These are phyloP conservation scores for Lolium perenne DNA, from an alignment of 176 grass and related monocot genomes.

Conservation along the genomic window DNA sequence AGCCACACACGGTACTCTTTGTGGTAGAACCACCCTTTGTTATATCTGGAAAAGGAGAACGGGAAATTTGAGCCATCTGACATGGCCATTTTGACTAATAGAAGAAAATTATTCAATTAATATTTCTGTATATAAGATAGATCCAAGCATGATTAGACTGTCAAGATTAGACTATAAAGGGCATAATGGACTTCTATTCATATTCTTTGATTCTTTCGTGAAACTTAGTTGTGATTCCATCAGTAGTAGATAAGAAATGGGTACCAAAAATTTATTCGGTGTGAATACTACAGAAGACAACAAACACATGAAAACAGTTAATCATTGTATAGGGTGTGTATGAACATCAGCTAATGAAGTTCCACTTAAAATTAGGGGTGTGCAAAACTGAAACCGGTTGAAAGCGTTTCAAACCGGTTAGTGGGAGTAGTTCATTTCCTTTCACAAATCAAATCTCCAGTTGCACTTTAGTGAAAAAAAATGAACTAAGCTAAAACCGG, in stretches of 20 bases:
- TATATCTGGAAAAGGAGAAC: constrained; percentile 58
- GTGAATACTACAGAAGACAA: neutral
- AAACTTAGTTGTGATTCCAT: neutral
- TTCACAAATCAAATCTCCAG: too few species aligned
- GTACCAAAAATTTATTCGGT: neutral
- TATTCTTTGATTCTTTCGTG: neutral
- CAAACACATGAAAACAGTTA: neutral
- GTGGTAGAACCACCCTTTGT: constrained; percentile 92
- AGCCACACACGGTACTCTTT: constrained; percentile 82
- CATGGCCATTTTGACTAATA: neutral
- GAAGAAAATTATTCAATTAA: neutral
- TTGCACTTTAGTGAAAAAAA: too few species aligned
- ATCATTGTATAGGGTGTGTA: neutral
- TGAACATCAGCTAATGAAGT: neutral
- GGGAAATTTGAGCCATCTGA: constrained; percentile 11
- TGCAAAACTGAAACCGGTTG: too few species aligned
- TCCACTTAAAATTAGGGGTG: too few species aligned
- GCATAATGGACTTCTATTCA: neutral
- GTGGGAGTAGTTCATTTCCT: too few species aligned
- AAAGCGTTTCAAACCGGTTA: too few species aligned
- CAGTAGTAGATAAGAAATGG: neutral
- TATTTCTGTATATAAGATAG: constrained; percentile 9
- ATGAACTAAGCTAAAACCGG: too few species aligned
- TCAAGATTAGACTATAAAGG: constrained; percentile 1
- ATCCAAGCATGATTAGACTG: neutral